Base-by-base conservation (phyloP, 2,329 filamentous ascomycete species). In the Aureobasidium mangrovei region DNA sequence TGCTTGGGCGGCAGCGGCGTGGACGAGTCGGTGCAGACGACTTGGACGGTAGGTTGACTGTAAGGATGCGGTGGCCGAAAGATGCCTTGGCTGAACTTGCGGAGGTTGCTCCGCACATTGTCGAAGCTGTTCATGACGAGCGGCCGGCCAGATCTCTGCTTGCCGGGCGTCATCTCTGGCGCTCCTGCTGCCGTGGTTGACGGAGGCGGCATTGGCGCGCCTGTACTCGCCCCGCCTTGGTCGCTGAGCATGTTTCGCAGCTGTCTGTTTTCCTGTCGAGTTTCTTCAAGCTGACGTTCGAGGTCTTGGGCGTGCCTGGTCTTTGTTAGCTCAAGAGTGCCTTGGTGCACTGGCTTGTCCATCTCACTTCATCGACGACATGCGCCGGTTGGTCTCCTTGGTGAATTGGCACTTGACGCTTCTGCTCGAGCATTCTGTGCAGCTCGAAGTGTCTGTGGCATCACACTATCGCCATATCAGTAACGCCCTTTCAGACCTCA, bases 361-460 rank as follows among this genome's bases (percentile, higher is more conserved):
- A 54, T 71, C 77, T 64, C 70, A 82, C 80, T 97, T 98, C 73
- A 97, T 97, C 1, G 91, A 97, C 18, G 93, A 97, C 93, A 98
- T 98, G 58, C 93, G 83, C 56, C 93, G 81, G 69, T 98, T 98
- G 9, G 93, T 98, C 71, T 98, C 93, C 72, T 98, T 98, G 47
- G 93, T 98, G 68, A 98, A 98, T 66, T 97, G 91, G 67, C 93
- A 98, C 69, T 94, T 95, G 60, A 97, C 91, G 67, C 91, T 94
- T 60, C 93, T 85, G 68, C 91, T 96, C 4, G 89, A 93, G 72
- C 93, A 98, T 72, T 98, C 93, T 1, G 93, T 96, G 69, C 93
- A 98, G 71, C 91, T 95, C 8, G 88, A 85, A 18, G 88, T 95
- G 68, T 97, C 93, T 12, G 93, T 97, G 32, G 93, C 93, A 74